These are phyloP conservation scores for Pinus tabuliformis DNA, from an alignment of 75 land plant genomes.

Conservation along the genomic window DNA sequence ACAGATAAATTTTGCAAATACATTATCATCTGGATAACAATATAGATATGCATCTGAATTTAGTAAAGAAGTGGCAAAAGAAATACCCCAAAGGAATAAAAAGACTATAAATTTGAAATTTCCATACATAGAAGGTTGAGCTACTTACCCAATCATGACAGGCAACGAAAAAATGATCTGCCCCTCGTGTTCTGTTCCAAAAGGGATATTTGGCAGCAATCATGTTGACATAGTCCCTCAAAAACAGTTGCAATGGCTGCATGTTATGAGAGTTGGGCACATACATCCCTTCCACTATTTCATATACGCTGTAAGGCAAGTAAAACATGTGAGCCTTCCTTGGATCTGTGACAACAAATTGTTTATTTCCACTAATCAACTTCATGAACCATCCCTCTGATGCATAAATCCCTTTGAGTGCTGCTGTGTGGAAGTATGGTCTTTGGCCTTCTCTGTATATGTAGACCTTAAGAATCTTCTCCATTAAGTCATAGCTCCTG, in stretches of 20 bases:
- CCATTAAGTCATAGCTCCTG: constrained; percentile 88
- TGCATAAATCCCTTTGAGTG: constrained; percentile 70
- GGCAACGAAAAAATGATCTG: constrained; percentile 84
- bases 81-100: neutral
- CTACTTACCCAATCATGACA: constrained; percentile 91
- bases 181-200: constrained; percentile 73
- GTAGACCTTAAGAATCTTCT: constrained; percentile 60
- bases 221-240: constrained; percentile 58
- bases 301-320: constrained; percentile 69
- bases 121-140: constrained; percentile 1
- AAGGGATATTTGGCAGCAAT: constrained; percentile 75
- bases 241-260: constrained; percentile 49
- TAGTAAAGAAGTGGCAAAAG: neutral
- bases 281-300: constrained; percentile 52
- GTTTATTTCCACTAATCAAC: constrained; percentile 46
- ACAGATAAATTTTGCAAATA: neutral
- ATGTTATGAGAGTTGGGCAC: constrained; percentile 53
- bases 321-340: constrained; percentile 70
- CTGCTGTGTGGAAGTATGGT: constrained; percentile 67
- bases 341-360: constrained; percentile 55
- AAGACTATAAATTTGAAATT: neutral
- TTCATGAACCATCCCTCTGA: constrained; percentile 92
- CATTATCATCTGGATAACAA: neutral
- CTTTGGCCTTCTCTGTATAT: constrained; percentile 69
- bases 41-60: neutral